Conservation (phyloP, 768 basidiomycete genomes). For the Mycena filopes region DNA sequence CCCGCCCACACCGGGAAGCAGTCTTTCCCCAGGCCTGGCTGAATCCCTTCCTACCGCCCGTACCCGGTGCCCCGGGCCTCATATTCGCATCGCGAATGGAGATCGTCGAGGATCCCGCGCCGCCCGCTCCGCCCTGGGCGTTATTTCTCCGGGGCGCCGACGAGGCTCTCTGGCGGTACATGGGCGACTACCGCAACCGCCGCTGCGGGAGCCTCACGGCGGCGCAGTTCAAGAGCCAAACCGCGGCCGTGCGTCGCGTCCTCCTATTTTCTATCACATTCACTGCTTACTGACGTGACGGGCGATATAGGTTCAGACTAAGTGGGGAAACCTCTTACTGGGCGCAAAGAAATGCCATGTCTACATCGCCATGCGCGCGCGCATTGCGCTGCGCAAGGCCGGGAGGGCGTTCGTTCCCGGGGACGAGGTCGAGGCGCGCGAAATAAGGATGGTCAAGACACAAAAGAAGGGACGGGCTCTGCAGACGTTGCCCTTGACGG, state of each 20-base stretch:
- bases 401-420: conserved; percentile 32
- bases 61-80: conserved; percentile 41
- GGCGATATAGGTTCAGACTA: conserved; percentile 26
- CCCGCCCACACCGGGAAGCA: not conserved
- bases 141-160: conserved; percentile 28
- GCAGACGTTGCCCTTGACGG: not conserved
- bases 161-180: conserved; percentile 37
- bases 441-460: conserved; percentile 27
- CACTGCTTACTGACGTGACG: not conserved
- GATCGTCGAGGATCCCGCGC: conserved; percentile 26
- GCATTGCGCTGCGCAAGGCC: conserved; percentile 39
- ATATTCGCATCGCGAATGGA: conserved; percentile 43
- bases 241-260: conserved; percentile 15
- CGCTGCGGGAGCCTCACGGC: conserved; percentile 35
- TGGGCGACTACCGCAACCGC: conserved; percentile 39
- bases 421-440: conserved; percentile 32
- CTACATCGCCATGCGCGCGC: conserved; percentile 40
- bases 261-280: too few relatives aligned
- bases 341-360: conserved; percentile 27
- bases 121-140: conserved; percentile 35
- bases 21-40: conserved; percentile 39
- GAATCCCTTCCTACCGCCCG: conserved; percentile 41
- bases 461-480: conserved; percentile 9
- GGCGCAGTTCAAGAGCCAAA: conserved; percentile 33
- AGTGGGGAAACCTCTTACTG: conserved; percentile 37